phyloP scores from a whole-genome alignment of 805 yeast genomes.

The Metschnikowia dekortorum region DNA sequence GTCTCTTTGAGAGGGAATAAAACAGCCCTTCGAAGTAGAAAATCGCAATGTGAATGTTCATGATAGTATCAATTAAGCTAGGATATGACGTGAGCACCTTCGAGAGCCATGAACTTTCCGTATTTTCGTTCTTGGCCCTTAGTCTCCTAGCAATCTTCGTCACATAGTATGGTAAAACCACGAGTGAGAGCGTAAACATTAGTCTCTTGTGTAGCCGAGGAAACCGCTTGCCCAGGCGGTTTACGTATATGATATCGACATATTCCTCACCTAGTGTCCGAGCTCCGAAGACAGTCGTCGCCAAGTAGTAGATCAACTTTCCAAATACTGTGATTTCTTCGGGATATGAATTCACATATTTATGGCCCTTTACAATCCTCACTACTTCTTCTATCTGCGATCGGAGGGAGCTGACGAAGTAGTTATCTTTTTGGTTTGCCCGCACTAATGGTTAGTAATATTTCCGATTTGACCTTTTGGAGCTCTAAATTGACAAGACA shows the following conservation, averaged over 20 bases:
- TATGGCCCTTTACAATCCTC: conserved; percentile 53
- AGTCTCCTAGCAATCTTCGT: conserved; percentile 26
- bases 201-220: conserved; percentile 45
- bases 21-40: conserved; percentile 83
- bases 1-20: conserved; percentile 70
- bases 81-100: conserved; percentile 37
- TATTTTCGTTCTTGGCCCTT: conserved; percentile 18
- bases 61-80: conserved; percentile 46
- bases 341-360: conserved; percentile 61
- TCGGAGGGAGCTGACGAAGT: conserved; percentile 54
- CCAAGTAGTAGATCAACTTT: conserved; percentile 57
- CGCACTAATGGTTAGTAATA: conserved; percentile 48
- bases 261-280: conserved; percentile 94
- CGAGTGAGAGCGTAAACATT: conserved; percentile 57
- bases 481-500: conserved; percentile 19
- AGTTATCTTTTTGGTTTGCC: conserved; percentile 86
- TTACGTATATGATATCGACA: conserved; percentile 71
- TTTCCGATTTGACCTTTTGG: too few relatives aligned
- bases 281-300: conserved; percentile 73
- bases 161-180: conserved; percentile 57
- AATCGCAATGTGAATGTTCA: conserved; percentile 70
- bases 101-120: conserved; percentile 16
- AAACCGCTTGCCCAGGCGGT: conserved; percentile 45
- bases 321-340: conserved; percentile 56
- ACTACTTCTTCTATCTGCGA: conserved; percentile 54